Conservation (phyloP, 2,329 filamentous ascomycete genomes). For the Colletotrichum sp. region DNA sequence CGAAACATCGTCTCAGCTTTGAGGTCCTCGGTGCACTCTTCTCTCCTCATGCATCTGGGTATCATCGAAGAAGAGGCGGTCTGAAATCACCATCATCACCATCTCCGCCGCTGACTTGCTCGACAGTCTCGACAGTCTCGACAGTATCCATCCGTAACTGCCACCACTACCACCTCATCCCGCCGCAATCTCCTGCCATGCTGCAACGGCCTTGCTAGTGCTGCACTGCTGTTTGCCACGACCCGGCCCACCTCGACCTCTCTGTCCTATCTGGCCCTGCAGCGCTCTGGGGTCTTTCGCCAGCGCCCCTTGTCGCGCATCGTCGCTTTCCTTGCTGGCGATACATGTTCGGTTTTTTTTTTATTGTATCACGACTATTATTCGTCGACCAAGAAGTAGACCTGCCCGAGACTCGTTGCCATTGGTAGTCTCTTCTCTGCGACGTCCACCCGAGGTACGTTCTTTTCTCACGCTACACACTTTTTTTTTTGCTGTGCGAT, state of each 20-base stretch:
- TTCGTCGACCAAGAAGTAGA: neutral
- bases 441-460: neutral
- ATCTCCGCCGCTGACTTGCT: neutral
- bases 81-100: neutral
- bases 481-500: neutral
- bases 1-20: neutral
- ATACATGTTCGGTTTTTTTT: neutral
- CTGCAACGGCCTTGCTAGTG: slow-evolving; percentile 6
- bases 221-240: neutral
- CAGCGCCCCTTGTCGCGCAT: neutral
- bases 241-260: neutral
- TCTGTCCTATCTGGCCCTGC: neutral
- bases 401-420: neutral
- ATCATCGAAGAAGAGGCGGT: neutral
- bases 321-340: neutral
- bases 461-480: neutral
- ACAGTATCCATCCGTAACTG: neutral
- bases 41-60: neutral
- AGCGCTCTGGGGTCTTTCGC: neutral
- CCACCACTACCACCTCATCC: neutral
- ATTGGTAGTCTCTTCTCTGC: neutral
- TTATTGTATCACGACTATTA: neutral
- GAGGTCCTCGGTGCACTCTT: neutral
- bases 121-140: neutral
- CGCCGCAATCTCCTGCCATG: neutral